Percentiles rank a stretch among this genome's conserved stretches.
Conservation (phyloP, 1,284 basidiomycete genomes). For the Pisolithus thermaeus region DNA sequence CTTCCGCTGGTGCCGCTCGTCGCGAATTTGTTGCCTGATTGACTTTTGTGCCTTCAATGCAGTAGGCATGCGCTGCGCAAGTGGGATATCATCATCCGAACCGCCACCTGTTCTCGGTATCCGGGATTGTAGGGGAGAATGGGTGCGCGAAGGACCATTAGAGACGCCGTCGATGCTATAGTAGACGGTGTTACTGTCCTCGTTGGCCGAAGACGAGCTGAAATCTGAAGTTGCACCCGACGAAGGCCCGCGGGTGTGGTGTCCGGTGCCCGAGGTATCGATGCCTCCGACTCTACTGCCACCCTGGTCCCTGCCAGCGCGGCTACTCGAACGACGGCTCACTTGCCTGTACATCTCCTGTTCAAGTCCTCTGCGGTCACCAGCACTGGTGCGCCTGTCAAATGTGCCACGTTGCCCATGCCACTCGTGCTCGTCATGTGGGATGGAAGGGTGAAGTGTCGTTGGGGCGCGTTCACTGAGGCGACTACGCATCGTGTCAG, state of each 20-base stretch:
- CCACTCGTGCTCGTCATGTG: constrained; percentile 12
- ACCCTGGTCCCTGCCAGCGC: constrained; percentile 16
- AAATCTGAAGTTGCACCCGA: constrained; percentile 27
- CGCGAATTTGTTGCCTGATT: constrained; percentile 62
- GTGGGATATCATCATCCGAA: constrained; percentile 58
- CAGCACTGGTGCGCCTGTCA: constrained; percentile 8
- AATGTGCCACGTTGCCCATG: constrained; percentile 8
- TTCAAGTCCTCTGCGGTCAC: constrained; percentile 9
- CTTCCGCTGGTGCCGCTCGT: constrained; percentile 57
- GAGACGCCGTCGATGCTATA: constrained; percentile 33
- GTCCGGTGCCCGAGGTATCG: constrained; percentile 30
- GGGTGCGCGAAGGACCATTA: constrained; percentile 17
- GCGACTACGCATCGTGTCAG: constrained; percentile 31
- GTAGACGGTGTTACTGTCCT: constrained; percentile 37
- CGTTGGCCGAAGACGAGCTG: constrained; percentile 35
- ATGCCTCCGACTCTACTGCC: constrained; percentile 33
- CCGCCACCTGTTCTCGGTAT: constrained; percentile 18
- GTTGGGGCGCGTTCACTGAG: constrained; percentile 5
- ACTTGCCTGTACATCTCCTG: constrained; percentile 5
- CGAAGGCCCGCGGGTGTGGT: constrained; percentile 23
- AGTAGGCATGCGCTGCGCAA: constrained; percentile 71
- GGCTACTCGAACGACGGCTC: constrained; percentile 5
- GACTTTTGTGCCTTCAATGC: constrained; percentile 73
- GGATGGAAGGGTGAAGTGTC: not conserved
- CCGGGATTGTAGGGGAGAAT: constrained; percentile 20